These are phyloP conservation scores for Aureobasidium sp. DNA, from an alignment of 2,329 filamentous ascomycete species.

Conservation along the genomic window DNA sequence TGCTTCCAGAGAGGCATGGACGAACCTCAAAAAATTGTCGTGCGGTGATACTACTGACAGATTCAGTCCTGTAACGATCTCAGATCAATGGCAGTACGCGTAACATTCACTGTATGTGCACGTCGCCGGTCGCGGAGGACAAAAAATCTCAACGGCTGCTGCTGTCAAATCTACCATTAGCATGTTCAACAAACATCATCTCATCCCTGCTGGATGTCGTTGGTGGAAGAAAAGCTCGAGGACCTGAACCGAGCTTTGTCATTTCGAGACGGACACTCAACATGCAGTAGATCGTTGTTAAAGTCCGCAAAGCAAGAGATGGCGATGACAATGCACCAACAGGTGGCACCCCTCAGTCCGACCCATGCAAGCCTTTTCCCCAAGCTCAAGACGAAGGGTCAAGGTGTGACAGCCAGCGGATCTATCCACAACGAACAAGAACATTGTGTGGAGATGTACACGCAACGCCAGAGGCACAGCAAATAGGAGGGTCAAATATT, in stretches of 20 bases:
- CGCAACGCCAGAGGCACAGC: neutral
- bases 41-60: neutral
- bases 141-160: neutral
- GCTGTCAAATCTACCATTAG: neutral
- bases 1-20: neutral
- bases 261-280: neutral
- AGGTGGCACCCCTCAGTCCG: neutral
- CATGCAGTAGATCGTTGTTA: neutral
- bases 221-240: neutral
- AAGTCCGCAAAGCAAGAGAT: neutral
- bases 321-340: neutral
- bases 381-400: conserved; percentile 5
- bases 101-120: neutral
- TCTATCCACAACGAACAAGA: conserved; percentile 2
- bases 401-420: conserved; percentile 4
- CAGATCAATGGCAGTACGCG: neutral
- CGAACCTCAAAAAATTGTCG: neutral
- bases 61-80: neutral
- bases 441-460: conserved; percentile 3
- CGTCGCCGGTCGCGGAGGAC: neutral
- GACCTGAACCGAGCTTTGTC: conserved; percentile 1
- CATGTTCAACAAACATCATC: neutral
- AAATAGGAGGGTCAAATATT: neutral
- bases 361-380: neutral
- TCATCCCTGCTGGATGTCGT: neutral